Percentiles rank a stretch among this genome's conserved stretches.
Evolutionary conservation across 306 rosid species (phyloP).

Genomic region (Prunus mongolica): DNA sequence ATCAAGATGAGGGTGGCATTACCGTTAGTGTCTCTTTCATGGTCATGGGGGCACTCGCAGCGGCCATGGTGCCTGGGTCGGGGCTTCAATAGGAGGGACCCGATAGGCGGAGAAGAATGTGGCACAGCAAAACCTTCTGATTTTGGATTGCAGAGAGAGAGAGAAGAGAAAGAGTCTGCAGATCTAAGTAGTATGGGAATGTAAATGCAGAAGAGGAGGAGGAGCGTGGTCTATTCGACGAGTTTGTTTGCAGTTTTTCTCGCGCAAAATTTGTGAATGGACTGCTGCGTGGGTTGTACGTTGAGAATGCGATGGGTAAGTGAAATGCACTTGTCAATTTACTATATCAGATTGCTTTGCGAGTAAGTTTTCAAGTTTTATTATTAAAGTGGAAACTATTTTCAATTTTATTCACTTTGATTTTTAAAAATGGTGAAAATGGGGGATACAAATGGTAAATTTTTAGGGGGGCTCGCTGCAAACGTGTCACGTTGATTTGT

Average conservation of each 20-base stretch:
- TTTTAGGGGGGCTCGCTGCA: no score
- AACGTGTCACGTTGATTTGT: no score
- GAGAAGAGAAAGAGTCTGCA: conserved; percentile 19
- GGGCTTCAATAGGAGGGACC: conserved; percentile 21
- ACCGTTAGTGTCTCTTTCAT: conserved; percentile 76
- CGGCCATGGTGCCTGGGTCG: conserved; percentile 42
- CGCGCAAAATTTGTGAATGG: not conserved
- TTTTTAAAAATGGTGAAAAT: no score
- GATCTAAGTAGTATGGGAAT: conserved; percentile 7
- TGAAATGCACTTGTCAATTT: not conserved
- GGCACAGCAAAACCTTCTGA: conserved; percentile 6
- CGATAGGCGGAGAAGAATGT: conserved; percentile 16
- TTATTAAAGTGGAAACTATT: no score
- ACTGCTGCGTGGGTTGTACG: conserved; percentile 13
- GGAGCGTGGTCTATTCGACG: not conserved
- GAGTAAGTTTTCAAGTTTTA: not conserved
- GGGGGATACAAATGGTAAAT: no score
- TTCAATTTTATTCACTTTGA: no score
- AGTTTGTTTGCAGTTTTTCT: not conserved
- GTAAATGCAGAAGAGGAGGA: not conserved
- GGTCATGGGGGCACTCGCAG: conserved; percentile 66
- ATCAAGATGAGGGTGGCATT: not conserved
- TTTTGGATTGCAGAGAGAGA: conserved; percentile 6
- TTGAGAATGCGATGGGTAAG: not conserved
- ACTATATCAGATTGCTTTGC: not conserved